A percentile compares a stretch with the other conserved stretches of the same genome.
phyloP scores from a whole-genome alignment of 495 filamentous ascomycete genomes.

The Tuber microsphaerosporum region DNA sequence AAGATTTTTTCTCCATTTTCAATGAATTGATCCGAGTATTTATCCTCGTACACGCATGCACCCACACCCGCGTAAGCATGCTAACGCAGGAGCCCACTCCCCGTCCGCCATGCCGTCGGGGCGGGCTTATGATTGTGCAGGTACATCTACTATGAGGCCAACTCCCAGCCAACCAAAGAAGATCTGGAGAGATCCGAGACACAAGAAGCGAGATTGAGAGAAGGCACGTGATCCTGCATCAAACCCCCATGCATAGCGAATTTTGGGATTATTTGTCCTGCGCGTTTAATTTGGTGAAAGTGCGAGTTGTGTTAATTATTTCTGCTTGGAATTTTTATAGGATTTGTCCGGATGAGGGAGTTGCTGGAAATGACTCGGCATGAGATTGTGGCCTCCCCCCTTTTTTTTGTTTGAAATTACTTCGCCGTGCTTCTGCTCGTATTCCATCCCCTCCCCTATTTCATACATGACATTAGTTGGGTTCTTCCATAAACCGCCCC shows the following conservation, averaged over 20 bases:
- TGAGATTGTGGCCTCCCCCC: conserved; percentile 45
- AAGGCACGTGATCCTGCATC: conserved; percentile 41
- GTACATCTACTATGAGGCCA: conserved; percentile 54
- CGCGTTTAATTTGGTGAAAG: conserved; percentile 15
- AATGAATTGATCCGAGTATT: not conserved
- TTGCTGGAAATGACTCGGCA: conserved; percentile 53
- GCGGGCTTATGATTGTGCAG: conserved; percentile 13
- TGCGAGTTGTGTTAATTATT: conserved; percentile 7
- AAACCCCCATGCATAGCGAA: not conserved
- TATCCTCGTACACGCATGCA: not conserved
- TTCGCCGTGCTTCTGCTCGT: conserved; percentile 3
- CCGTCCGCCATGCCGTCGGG: not conserved
- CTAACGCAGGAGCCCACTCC: not conserved
- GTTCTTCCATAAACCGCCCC: not conserved
- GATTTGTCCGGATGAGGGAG: conserved; percentile 53
- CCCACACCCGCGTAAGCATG: not conserved
- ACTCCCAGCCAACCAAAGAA: conserved; percentile 47
- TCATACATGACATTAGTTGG: conserved; percentile 10
- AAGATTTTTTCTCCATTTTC: not conserved
- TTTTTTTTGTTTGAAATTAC: not conserved
- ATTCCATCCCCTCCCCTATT: conserved; percentile 13
- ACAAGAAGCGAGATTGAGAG: conserved; percentile 52
- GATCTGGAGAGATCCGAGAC: conserved; percentile 53
- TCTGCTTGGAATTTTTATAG: conserved; percentile 21
- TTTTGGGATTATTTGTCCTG: conserved; percentile 10